Base-by-base conservation (phyloP, 2,329 filamentous ascomycete species). In the Aspergillus oerlinghausenensis region DNA sequence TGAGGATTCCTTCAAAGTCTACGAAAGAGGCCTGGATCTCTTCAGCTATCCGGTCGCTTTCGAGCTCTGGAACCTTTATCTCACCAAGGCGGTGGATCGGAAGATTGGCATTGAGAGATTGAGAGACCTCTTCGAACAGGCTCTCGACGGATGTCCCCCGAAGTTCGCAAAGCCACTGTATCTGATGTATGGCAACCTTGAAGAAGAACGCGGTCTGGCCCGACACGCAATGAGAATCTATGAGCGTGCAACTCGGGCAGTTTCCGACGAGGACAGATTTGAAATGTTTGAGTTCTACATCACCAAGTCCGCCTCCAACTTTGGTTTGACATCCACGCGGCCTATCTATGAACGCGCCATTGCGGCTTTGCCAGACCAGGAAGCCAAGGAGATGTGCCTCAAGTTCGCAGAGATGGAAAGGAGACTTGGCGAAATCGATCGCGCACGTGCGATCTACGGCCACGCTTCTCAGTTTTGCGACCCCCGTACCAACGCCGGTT, bases 271-370 rank as follows among this genome's bases (percentile, higher is more conserved):
- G 68, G 93, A 99, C 73, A 84, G 92, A 52, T 88, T 92, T 58
- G 92, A 96, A 67, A 97, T 99, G 92, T 99, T 97, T 79, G 94
- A 96, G 74, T 96, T 97, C 72, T 99, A 99, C 79, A 97, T 99
- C 70, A 97, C 93, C 57, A 97, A 99, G 73, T 97, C 92, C 0
- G 94, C 94, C 1, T 96, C 92, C 21, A 99, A 99, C 75, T 99
- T 99, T 69, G 94, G 95, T 32, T 84, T 99, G 52, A 92, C 94
- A 0, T 97, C 94, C 0, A 97, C 94, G 3, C 82, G 94, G 52
- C 88, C 91, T 0, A 99, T 99, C 66, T 99, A 99, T 79, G 94
- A 99, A 77, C 87, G 92, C 55, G 93, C 94, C 40, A 96, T 99
- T 64, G 87, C 90, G 10, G 89, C 92, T n/a, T 80, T 99, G 38